Evolutionary conservation across 2,329 filamentous ascomycete species (phyloP), one percentile per base, ranked within the genome.

Genomic region (Penicillium freii): DNA sequence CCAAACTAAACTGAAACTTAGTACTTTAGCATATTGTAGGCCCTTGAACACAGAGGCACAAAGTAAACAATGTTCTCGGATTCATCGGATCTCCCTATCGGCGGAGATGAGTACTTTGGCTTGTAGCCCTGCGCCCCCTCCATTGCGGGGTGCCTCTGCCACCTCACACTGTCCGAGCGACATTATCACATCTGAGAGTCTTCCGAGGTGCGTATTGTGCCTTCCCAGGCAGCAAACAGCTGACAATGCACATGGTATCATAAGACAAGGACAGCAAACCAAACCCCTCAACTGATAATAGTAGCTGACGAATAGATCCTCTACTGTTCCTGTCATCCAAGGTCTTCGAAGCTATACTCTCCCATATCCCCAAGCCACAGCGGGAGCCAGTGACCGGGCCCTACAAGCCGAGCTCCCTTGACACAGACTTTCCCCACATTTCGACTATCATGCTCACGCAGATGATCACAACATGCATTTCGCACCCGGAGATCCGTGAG

Each of bases 71-170:
- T 34, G 45, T 50, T 43, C 36, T 36, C 29, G 19, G 29, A 10
- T 23, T 34, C 39, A 17, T 17, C 25, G 27, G 19, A 29, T 19
- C 34, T 42, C 15, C 10, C 21, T 33, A 25, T 51, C 29, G 19
- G 39, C 17, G 29, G 39, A 45, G 17, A 19, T 29, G 38, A 34
- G 34, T 29, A 44, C 13, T 44, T 47, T 46, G 29, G 38, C 49
- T 25, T 44, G 19, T 34, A 33, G 38, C 29, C 27, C 34, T 53
- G 36, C 36, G 19, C 42, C 45, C 45, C 27, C 50, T 46, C 39
- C 49, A 62, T 59, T 66, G 64, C 64, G 64, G 64, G 64, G 64
- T 66, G 60, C 63, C 60, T 57, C 51, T 50, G 54, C 54, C 51
- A 53, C 43, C 51, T 49, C 48, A 53, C 34, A 47, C 31, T 51